Evolutionary conservation across 805 yeast genomes (phyloP).

Genomic region (Cyberlindnera mississippiensis): DNA sequence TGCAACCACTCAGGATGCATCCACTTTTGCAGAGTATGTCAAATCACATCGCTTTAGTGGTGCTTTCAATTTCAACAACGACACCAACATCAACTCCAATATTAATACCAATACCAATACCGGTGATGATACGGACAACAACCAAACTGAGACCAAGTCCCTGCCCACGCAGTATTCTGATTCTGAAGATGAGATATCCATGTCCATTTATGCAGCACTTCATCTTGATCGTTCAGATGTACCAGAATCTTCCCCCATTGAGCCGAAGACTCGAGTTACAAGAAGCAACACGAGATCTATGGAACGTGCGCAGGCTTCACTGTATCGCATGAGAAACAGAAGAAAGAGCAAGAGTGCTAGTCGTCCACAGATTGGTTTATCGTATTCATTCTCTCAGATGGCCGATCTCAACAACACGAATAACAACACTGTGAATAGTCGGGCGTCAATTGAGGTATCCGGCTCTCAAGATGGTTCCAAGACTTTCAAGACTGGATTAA

Average conservation of each 20-base stretch:
- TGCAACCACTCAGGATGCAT: constrained; percentile 10
- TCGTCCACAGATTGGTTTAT: constrained; percentile 27
- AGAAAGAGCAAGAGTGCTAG: constrained; percentile 46
- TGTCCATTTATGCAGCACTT: constrained; percentile 62
- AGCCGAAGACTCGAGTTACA: constrained; percentile 31
- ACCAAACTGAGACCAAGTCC: constrained; percentile 4
- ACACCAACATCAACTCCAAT: constrained; percentile 6
- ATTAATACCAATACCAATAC: too few relatives aligned
- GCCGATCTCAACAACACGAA: constrained; percentile 9
- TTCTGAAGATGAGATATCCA: constrained; percentile 61
- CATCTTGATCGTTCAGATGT: constrained; percentile 33
- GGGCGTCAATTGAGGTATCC: too few relatives aligned
- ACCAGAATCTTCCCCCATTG: constrained; percentile 25
- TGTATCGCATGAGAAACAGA: constrained; percentile 56
- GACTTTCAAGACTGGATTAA: constrained; percentile 26
- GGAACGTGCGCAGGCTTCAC: constrained; percentile 64
- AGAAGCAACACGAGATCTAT: constrained; percentile 43
- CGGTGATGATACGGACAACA: neutral
- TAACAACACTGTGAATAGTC: neutral
- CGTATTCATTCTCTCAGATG: constrained; percentile 19
- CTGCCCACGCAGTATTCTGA: constrained; percentile 14
- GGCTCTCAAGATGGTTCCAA: too few relatives aligned
- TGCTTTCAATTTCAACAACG: constrained; percentile 23
- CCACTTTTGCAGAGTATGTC: constrained; percentile 26
- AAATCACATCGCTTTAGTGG: constrained; percentile 19